These are phyloP conservation scores for Elaphomyces granulatus DNA, from an alignment of 495 filamentous ascomycete genomes.

Conservation along the genomic window DNA sequence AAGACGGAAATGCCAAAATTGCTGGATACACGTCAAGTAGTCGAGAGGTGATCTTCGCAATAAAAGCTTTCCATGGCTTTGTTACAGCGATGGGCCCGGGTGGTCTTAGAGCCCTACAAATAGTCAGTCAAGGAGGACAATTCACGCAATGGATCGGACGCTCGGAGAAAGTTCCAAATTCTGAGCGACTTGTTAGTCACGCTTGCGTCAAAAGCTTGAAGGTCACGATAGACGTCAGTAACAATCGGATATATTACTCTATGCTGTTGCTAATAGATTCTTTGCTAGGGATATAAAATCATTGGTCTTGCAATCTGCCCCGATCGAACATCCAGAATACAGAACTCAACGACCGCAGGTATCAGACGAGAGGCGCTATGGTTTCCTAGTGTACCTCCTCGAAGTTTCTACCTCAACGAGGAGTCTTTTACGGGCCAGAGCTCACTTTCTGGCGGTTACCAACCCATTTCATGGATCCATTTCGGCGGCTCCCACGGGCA, in stretches of 20 bases:
- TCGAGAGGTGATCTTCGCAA: too few species aligned
- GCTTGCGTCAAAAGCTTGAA: not conserved
- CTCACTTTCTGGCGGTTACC: too few species aligned
- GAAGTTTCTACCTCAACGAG: too few species aligned
- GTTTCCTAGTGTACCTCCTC: not conserved
- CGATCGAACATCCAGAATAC: not conserved
- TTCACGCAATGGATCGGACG: constrained; percentile 1
- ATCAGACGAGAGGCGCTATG: not conserved
- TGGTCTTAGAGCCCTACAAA: constrained; percentile 2
- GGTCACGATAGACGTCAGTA: not conserved
- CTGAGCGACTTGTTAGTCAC: not conserved
- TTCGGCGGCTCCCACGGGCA: too few species aligned
- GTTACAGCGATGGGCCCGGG: too few species aligned
- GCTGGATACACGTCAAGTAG: too few species aligned
- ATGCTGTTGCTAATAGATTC: not conserved
- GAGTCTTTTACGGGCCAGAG: too few species aligned
- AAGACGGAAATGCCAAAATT: too few species aligned
- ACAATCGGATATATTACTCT: not conserved
- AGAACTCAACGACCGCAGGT: not conserved
- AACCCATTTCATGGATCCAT: too few species aligned
- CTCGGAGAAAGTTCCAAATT: not conserved
- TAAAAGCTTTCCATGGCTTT: too few species aligned
- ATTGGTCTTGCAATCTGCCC: not conserved
- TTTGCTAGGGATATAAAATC: constrained; percentile 2
- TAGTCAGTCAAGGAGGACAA: not conserved